These are phyloP conservation scores for Melampsora larici-populina DNA, from an alignment of 1,284 basidiomycete genomes.

Conservation along the genomic window DNA sequence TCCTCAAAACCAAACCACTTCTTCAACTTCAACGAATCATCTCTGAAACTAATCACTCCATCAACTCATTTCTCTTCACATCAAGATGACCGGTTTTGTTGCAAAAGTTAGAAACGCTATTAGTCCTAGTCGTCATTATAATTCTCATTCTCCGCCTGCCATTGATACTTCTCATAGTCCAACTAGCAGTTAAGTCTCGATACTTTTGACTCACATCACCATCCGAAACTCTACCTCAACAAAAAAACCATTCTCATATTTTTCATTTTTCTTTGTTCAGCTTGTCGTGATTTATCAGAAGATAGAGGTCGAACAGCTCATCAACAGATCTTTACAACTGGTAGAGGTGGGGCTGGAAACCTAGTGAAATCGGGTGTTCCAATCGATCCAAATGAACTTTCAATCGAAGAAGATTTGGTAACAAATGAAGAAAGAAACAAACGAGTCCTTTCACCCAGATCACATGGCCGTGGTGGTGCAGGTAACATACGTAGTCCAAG, in stretches of 20 bases:
- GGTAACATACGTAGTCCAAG: conserved; percentile 32
- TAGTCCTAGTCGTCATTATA: conserved; percentile 1
- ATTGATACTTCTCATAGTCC: background rate
- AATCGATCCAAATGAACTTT: background rate
- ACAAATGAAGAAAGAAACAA: background rate
- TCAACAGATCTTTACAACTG: conserved; percentile 7
- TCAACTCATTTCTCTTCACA: too few species aligned
- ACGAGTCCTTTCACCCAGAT: background rate
- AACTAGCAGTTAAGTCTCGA: background rate
- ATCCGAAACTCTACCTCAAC: too few species aligned
- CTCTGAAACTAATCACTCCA: too few species aligned
- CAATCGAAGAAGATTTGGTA: background rate
- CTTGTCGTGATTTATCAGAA: background rate
- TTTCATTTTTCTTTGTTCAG: background rate
- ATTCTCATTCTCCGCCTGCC: background rate
- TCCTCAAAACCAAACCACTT: too few species aligned
- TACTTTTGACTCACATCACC: background rate
- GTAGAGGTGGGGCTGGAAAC: conserved; percentile 33
- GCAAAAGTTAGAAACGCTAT: conserved; percentile 15
- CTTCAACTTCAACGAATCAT: too few species aligned
- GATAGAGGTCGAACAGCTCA: conserved; percentile 7
- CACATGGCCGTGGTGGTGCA: conserved; percentile 30
- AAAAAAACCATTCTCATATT: too few species aligned
- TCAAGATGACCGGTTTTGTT: conserved; percentile 14
- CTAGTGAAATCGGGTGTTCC: background rate